Conservation (phyloP, 805 yeast genomes). For the Metschnikowia koreensis region DNA sequence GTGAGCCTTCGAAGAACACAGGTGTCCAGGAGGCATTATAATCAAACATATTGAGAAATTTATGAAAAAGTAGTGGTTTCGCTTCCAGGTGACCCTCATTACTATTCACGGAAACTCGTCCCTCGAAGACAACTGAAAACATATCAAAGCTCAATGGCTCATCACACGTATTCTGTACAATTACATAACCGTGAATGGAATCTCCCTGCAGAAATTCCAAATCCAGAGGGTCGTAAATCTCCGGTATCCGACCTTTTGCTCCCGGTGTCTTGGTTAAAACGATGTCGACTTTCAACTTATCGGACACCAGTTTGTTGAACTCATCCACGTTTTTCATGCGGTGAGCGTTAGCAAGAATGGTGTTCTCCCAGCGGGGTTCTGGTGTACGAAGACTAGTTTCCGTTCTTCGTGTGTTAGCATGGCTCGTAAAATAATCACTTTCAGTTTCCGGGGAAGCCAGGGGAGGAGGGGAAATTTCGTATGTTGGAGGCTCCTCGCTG, state of each 20-base stretch:
- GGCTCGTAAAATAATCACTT: conserved; percentile 9
- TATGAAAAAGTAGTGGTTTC: conserved; percentile 25
- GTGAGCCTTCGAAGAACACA: conserved; percentile 17
- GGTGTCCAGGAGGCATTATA: conserved; percentile 33
- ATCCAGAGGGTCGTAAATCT: conserved; percentile 22
- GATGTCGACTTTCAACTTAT: conserved; percentile 21
- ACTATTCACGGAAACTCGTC: conserved; percentile 25
- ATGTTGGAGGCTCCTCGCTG: conserved; percentile 33
- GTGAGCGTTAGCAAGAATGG: conserved; percentile 31
- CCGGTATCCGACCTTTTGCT: conserved; percentile 18
- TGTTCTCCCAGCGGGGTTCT: conserved; percentile 31
- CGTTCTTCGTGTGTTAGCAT: background rate
- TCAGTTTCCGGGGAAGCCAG: conserved; percentile 5
- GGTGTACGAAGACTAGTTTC: background rate
- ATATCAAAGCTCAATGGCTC: conserved; percentile 25
- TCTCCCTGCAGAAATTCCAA: conserved; percentile 30
- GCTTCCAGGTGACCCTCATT: conserved; percentile 15
- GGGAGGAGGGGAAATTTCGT: conserved; percentile 27
- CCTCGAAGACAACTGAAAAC: conserved; percentile 30
- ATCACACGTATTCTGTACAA: conserved; percentile 19
- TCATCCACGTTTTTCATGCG: conserved; percentile 22
- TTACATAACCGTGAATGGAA: conserved; percentile 25
- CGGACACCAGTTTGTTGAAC: conserved; percentile 17
- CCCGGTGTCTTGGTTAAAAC: conserved; percentile 20
- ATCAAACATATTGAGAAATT: conserved; percentile 33